Base-by-base conservation (phyloP, 2,329 filamentous ascomycete genomes). In the Cercospora sp. region DNA sequence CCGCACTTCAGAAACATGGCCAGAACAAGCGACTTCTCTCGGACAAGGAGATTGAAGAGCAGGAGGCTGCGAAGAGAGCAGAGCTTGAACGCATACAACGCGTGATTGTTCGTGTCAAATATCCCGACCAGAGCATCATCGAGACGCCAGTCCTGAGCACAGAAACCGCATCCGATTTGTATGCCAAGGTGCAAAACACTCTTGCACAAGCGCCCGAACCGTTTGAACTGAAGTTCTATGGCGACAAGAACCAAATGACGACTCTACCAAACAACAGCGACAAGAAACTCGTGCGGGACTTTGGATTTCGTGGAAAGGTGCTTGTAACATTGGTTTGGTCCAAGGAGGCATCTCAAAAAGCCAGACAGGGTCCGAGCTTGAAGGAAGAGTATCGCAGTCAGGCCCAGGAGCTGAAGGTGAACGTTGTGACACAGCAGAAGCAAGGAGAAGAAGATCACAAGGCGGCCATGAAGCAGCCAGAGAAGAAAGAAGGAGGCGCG, bases 121-220 rank as follows among this genome's bases (percentile, higher is more conserved):
- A 97, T 73, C 94, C 94, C 0, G 94, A 98, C 77, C 91, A 94
- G 73, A 91, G 89, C 66, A 89, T 90, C 63, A 87, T 93, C 33
- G 87, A 93, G 62, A 90, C 90, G 81, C 86, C 84, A n/a, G 88
- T 96, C 72, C 85, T 84, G 1, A 87, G 88, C 20, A 78, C 83
- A 1, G 90, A 94, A 63, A 93, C 91, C 0, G 91, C 90, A 1
- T 83, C 85, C 3, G 86, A 87, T 61, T 82, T 99, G 1, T 93
- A 98, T 80, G 82, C 84, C 13, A 92, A 91, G 71, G 91, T 97
- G 18, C 84, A 88, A 63, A 83, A 83, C 53, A 88, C 94, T 69
- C 89, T 99, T 78, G 86, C 88, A 1, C 67, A 73, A 10, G 82
- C 84, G 6, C 39, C 61, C 8, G 80, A 83, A 1, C 86, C 92